Evolutionary conservation across 441 rosid species (phyloP).

Genomic region (Syzygium malaccense): DNA sequence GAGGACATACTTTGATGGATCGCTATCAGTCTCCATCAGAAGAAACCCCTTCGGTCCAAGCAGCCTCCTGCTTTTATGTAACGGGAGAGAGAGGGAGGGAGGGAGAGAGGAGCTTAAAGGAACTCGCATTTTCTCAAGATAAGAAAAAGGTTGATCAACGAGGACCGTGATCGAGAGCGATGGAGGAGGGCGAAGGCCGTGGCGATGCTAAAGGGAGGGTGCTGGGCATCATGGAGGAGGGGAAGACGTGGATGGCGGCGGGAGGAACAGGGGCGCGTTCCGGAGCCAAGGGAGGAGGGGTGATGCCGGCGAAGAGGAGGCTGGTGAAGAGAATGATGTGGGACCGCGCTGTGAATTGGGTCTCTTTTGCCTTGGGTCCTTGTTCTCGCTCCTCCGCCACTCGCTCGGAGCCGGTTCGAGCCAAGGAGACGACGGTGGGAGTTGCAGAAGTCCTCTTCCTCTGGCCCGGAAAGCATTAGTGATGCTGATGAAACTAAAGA

Average conservation of each 20-base stretch:
- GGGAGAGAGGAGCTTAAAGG: neutral
- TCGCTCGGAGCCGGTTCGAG: neutral
- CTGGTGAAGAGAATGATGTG: constrained; percentile 30
- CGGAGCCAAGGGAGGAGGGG: constrained; percentile 11
- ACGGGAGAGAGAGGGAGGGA: too few species aligned
- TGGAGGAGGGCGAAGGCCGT: neutral
- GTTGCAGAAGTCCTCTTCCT: neutral
- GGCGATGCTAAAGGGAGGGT: neutral
- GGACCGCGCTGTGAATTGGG: neutral
- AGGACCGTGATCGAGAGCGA: neutral
- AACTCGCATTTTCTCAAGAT: neutral
- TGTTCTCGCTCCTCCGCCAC: neutral
- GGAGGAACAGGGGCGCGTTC: neutral
- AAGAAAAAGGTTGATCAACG: neutral
- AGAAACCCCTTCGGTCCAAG: neutral
- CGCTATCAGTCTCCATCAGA: neutral
- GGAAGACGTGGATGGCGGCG: neutral
- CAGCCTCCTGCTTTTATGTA: neutral
- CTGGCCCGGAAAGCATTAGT: neutral
- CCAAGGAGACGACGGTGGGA: neutral
- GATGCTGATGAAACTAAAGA: neutral
- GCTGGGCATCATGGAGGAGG: neutral
- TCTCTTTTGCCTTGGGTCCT: neutral
- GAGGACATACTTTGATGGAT: too few species aligned
- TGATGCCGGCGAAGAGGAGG: constrained; percentile 30